These are phyloP conservation scores for Wickerhamiella kurtzmanii DNA, from an alignment of 805 yeast species.

Conservation along the genomic window DNA sequence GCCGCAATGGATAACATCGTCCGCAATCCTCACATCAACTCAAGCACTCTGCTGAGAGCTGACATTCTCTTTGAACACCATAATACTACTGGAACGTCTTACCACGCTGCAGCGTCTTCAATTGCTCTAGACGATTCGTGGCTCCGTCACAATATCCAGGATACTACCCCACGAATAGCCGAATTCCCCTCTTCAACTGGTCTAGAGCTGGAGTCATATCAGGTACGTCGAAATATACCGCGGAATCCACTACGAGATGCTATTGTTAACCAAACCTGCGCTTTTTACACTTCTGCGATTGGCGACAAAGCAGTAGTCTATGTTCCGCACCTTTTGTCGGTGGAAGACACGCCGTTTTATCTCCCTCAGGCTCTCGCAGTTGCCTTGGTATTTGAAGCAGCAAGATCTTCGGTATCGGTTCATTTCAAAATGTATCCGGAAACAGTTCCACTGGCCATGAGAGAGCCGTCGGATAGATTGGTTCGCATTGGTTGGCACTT, in stretches of 20 bases:
- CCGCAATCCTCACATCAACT: constrained; percentile 76
- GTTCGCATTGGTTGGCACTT: constrained; percentile 72
- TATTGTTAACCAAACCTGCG: constrained; percentile 74
- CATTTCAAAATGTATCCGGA: constrained; percentile 56
- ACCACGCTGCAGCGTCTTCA: not conserved
- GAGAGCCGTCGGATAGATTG: constrained; percentile 37
- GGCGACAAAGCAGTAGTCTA: constrained; percentile 44
- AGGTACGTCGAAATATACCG: constrained; percentile 81
- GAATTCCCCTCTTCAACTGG: constrained; percentile 5
- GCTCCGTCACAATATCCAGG: constrained; percentile 5
- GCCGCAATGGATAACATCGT: constrained; percentile 69
- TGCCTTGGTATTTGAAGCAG: constrained; percentile 42
- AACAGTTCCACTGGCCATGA: constrained; percentile 4
- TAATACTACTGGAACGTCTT: constrained; percentile 4
- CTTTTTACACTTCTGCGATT: constrained; percentile 26
- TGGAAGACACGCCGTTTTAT: constrained; percentile 67
- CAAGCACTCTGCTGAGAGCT: constrained; percentile 80
- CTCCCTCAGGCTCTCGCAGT: constrained; percentile 76
- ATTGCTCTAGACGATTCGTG: constrained; percentile 6
- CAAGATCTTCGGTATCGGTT: constrained; percentile 38
- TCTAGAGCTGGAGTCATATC: constrained; percentile 16
- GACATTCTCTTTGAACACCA: constrained; percentile 38
- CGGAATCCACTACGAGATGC: constrained; percentile 79
- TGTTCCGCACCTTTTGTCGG: constrained; percentile 53
- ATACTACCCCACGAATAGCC: constrained; percentile 6